Base-by-base conservation (phyloP, 345 rosid genomes). In the Raphanus raphanistrum region DNA sequence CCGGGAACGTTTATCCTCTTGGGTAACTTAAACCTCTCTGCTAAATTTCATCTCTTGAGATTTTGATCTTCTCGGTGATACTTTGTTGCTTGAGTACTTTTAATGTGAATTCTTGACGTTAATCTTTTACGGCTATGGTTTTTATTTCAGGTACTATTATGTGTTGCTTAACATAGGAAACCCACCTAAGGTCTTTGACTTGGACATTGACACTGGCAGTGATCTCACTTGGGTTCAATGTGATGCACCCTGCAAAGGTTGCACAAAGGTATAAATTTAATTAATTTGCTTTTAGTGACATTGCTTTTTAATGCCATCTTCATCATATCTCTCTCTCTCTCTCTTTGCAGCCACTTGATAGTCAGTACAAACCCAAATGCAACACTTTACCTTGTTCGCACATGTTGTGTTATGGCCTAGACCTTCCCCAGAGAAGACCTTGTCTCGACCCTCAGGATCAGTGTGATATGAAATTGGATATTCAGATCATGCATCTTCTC, bases 201-300 rank as follows among this genome's bases (percentile, higher is more conserved):
- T 94, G 28, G 97, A 94, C 75, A 87, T 94, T 25, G 98, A 92
- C 82, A 92, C 97, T 17, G 98, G 98, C 12, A 92, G 97, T 76
- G 98, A 94, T 74, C 86, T 92, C 33, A 90, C 97, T 68, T 94
- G 98, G 98, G 90, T 94, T 59, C 97, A 92, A 3, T 28, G 29
- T 28, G 29, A 28, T 28, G 98, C 97, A 27, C 97, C 98, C 16
- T 94, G 98, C 79, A 83, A 21, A 0, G 85, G 94, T 26, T 94
- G 98, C 89, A 90, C 89, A 13, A 75, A 75, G 98, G 98, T 45
- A 79, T 68, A 50, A 25, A 0, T 41, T 15, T 45, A 9, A n/a
- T n/a, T n/a, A n/a, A 4, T 38, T 36, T 72, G 11, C 63, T 50
- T 45, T 17, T 9, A 32, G 3, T 45, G 12, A 10, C 33, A 58